Evolutionary conservation across 2,329 filamentous ascomycete species (phyloP), one percentile per base, ranked within the genome.

Genomic region (Alternaria arborescens): DNA sequence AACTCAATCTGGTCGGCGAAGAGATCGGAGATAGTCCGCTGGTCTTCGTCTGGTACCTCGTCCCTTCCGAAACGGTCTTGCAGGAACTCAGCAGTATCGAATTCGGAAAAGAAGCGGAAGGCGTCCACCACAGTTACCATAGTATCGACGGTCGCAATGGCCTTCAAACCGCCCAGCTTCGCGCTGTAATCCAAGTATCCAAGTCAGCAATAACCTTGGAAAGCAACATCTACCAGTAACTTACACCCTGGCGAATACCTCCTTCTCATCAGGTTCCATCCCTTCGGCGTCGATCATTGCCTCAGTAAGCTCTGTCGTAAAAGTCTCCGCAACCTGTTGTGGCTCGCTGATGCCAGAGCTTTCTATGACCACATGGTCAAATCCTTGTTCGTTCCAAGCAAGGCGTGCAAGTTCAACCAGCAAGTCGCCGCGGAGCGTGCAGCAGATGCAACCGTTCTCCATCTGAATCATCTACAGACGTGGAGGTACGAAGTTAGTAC

Each of bases 1-100:
- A 93, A 93, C 76, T 93, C 90, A 60, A 92, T 90, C 70, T 92
- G 90, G 67, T 92, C 90, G 0, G 91, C 89, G 84, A 92, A 90
- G 0, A 93, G 82, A 66, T 92, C 89, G 0, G 89, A 91, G 3
- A 93, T 89, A 0, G 89, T 92, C 0, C 90, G 81, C 66, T 93
- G 89, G 61, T 93, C 90, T 65, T 92, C 90, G 0, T 77, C 86
- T 74, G 5, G 86, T 0, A 76, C 72, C 55, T 89, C 87, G 5
- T 88, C 83, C 12, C 82, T 75, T 2, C 83, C 82, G 56, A 85
- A 87, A 2, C 90, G 84, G 22, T 87, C 84, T 0, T 88, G 89
- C 0, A 92, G 78, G 14, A 92, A 84, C 58, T 92, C 88, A 1
- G 84, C 82, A 0, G 90, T 92, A 67, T 90, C 86, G 71, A 93